Conservation (phyloP, 2,329 filamentous ascomycete species). For the Aspergillus texensis region DNA sequence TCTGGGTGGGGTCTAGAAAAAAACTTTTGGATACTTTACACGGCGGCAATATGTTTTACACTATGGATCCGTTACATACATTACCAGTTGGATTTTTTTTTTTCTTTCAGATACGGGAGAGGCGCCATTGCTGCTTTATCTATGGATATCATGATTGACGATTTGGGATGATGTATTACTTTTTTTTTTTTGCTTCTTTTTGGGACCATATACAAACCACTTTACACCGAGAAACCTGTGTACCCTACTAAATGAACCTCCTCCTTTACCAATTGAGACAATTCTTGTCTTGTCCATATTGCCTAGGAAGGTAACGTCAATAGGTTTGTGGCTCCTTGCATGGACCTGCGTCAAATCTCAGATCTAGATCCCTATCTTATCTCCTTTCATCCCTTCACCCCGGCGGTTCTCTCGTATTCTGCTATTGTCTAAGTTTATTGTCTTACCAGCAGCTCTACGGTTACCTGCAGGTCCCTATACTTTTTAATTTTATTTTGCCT, state of each 20-base stretch:
- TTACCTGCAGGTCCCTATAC: background rate
- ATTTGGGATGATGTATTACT: slow-evolving; percentile 7
- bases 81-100: background rate
- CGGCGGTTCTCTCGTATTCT: background rate
- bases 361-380: slow-evolving; percentile 9
- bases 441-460: background rate
- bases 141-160: slow-evolving; percentile 18
- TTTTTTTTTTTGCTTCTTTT: slow-evolving; percentile 8
- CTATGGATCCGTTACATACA: background rate
- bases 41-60: background rate
- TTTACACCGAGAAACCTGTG: slow-evolving; percentile 12
- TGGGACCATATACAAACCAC: background rate
- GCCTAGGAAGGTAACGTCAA: background rate
- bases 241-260: slow-evolving; percentile 11
- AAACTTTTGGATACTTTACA: background rate
- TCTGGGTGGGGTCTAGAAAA: background rate
- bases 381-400: background rate
- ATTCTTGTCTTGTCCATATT: background rate
- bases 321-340: slow-evolving; percentile 14
- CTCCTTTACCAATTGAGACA: background rate
- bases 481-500: background rate
- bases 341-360: slow-evolving; percentile 7
- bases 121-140: slow-evolving; percentile 4
- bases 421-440: background rate
- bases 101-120: slow-evolving; percentile 5